Base-by-base conservation (phyloP, 2,329 filamentous ascomycete species). In the Metarhizium rileyi region DNA sequence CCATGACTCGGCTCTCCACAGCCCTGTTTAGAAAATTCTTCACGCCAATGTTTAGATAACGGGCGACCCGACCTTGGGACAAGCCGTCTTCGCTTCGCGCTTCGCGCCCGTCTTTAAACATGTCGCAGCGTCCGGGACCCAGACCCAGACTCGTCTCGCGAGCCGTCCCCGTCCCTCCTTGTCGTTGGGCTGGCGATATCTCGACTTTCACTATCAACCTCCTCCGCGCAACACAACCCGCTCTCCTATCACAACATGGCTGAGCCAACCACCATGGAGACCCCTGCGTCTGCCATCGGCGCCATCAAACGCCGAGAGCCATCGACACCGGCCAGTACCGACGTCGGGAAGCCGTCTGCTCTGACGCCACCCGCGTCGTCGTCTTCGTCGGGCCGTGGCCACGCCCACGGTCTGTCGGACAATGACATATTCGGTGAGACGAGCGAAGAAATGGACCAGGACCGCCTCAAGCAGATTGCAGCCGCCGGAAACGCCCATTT, bases 401-500 rank as follows among this genome's bases (percentile, higher is more conserved):
- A 51, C 12, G 28, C 25, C 9, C 33, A 14, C 7, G 22, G 18
- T 27, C 12, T n/a, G 3, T 42, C 40, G 26, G 49, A 53, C 14
- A 44, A 54, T 44, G 50, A 54, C n/a, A 50, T 55, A 5, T 46
- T 57, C 10, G 53, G 48, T 42, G 58, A 58, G 35, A 50, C 53
- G 45, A 59, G 56, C 53, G 61, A 59, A 44, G 61, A 63, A 42
- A 43, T 60, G 45, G 52, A 61, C 36, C 59, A 58, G 40, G 66
- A 69, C 47, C 56, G 66, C 36, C 67, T 74, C 36, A 67, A 68
- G 58, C 63, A 68, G 26, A 72, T 69, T 53, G 64, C 62, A 16
- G 65, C 66, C 12, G 57, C 67, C 49, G 71, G 71, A 46, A 58
- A 63, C 45, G 68, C 66, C 7, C 66, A 71, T 44, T 76, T 75